Evolutionary conservation across 768 basidiomycete species (phyloP), one percentile per base, ranked within the genome.

Genomic region (Tricholoma matsutake): DNA sequence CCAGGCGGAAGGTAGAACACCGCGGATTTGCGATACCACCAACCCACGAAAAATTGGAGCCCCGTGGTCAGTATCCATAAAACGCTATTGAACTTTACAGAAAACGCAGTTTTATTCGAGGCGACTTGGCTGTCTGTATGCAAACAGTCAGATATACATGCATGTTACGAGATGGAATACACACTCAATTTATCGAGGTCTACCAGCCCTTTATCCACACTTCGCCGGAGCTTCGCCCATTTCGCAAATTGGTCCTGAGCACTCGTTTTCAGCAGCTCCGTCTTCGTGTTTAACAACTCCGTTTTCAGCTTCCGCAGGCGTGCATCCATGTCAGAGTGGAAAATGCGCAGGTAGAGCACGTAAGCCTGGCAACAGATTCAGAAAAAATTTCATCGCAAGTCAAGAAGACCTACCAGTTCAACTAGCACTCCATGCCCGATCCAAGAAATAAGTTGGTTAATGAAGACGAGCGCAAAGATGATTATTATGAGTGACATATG

Each of bases 181-280:
- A 72, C 74, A 98, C 96, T 98, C 63, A 94, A 81, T 73, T 88
- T 90, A 78, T 98, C 96, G 3, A 98, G 80, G 58, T 99, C 95
- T 41, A 86, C 84, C 16, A 97, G 74, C 18, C 90, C 92, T 75
- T 96, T 98, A 78, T 98, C 96, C 49, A 98, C 86, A 66, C 84
- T 92, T 65, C 97, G 77, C 67, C 91, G 78, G 70, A 98, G 76
- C 77, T 94, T 95, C 52, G 96, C 96, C 96, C 97, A 98, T 76
- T 94, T 98, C 18, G 95, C 93, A 72, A 99, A 99, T 69, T 98
- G 92, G 70, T 98, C 96, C 71, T 98, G 97, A 16, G 94, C 91
- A 67, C 92, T 94, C 34, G 95, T 98, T 71, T 87, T 86, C 63
- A 89, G 73, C 3, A 98, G 85, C 71, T 98, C 94, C 25, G 89